Percentiles rank a stretch among this genome's conserved stretches.
Conservation (phyloP, 75 land plant genomes). For the Isoetes taiwanensis region DNA sequence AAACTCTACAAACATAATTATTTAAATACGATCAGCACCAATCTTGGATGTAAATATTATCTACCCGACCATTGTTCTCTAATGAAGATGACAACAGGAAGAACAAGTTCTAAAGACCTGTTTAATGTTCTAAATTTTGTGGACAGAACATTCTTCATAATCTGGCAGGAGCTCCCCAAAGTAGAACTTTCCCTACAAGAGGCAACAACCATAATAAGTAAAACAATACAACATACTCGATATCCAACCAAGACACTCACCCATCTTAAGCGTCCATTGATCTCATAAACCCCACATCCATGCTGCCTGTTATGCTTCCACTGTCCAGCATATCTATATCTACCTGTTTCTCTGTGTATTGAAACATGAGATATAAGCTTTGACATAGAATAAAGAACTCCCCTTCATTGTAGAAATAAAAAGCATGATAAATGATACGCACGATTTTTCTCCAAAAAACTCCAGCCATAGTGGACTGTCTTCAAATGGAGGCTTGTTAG, state of each 20-base stretch:
- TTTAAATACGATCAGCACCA: too few relatives aligned
- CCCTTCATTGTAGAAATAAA: neutral
- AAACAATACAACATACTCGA: too few relatives aligned
- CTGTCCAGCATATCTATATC: conserved; percentile 82
- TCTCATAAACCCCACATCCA: conserved; percentile 92
- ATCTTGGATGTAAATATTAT: too few relatives aligned
- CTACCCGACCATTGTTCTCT: too few relatives aligned
- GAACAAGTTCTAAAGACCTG: too few relatives aligned
- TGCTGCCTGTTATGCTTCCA: conserved; percentile 91
- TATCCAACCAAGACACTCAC: too few relatives aligned
- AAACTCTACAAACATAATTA: too few relatives aligned
- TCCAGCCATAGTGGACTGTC: conserved; percentile 57
- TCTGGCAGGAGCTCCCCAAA: conserved; percentile 71
- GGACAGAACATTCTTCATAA: conserved; percentile 41
- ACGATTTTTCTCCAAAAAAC: conserved; percentile 63
- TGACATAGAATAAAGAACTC: too few relatives aligned
- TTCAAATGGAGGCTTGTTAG: conserved; percentile 37
- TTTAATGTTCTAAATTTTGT: too few relatives aligned
- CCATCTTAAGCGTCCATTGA: conserved; percentile 53
- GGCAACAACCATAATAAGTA: too few relatives aligned
- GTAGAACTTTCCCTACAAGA: conserved; percentile 69
- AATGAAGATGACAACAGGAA: too few relatives aligned
- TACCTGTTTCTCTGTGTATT: conserved; percentile 72
- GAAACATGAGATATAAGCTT: too few relatives aligned
- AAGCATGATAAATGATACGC: conserved; percentile 28